These are phyloP conservation scores for Epichloe gansuensis DNA, from an alignment of 2,329 filamentous ascomycete genomes.

Conservation along the genomic window DNA sequence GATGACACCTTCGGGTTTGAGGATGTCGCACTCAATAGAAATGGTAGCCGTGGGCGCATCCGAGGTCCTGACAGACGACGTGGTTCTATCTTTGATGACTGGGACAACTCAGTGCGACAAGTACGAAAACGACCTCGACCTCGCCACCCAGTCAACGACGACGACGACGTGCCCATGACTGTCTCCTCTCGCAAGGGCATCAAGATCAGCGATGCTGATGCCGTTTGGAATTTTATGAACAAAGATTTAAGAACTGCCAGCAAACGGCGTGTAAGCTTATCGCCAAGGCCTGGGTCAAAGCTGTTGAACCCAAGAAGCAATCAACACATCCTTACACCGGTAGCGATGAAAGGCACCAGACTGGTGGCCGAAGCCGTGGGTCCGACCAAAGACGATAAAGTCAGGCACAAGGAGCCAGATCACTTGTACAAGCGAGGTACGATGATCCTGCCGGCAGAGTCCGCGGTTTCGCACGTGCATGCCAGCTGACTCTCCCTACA, in stretches of 20 bases:
- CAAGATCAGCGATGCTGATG: slow-evolving; percentile 39
- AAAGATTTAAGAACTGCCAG: slow-evolving; percentile 53
- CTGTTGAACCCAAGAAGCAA: slow-evolving; percentile 66
- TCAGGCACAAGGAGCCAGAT: slow-evolving; percentile 61
- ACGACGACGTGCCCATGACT: slow-evolving; percentile 29
- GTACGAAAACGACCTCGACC: slow-evolving; percentile 18
- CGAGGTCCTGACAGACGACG: slow-evolving; percentile 20
- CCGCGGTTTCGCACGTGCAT: no score
- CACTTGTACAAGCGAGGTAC: slow-evolving; percentile 57
- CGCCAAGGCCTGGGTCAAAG: slow-evolving; percentile 64
- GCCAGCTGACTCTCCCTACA: slow-evolving; percentile 16
- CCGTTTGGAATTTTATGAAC: slow-evolving; percentile 46
- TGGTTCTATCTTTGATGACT: slow-evolving; percentile 20
- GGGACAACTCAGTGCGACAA: slow-evolving; percentile 18
- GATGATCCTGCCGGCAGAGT: slow-evolving; percentile 7
- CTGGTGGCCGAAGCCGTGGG: slow-evolving; percentile 54
- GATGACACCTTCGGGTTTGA: slow-evolving; percentile 21
- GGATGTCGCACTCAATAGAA: slow-evolving; percentile 13
- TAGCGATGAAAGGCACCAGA: slow-evolving; percentile 47
- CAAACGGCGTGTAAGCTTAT: slow-evolving; percentile 62
- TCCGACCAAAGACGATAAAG: slow-evolving; percentile 36
- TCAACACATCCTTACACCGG: slow-evolving; percentile 60
- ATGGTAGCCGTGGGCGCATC: slow-evolving; percentile 15
- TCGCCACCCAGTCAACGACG: slow-evolving; percentile 26
- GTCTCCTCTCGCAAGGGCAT: slow-evolving; percentile 32